Evolutionary conservation across 176 grass and related monocot genomes (phyloP), one percentile per base, ranked within the genome.

Genomic region (Urochloa ruziziensis): DNA sequence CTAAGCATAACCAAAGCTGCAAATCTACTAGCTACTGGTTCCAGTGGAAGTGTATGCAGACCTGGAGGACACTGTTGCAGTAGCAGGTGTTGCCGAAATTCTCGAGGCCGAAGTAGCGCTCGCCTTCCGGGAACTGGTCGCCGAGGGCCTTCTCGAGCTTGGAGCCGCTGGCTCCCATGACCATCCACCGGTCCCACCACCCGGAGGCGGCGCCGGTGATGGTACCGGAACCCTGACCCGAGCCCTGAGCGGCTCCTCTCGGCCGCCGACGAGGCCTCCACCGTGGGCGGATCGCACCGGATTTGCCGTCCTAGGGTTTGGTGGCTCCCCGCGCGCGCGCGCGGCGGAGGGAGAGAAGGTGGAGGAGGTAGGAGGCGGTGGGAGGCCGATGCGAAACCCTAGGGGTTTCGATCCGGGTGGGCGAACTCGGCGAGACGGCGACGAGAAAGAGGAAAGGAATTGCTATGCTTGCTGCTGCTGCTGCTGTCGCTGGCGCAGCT

Each of bases 121-220:
- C 97, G 51, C 97, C 97, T 89, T 99, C 93, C 0, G 97, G 91
- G 86, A 99, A 99, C 80, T 96, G 87, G 73, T 99, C 97, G 8
- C 97, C 93, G 30, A 99, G 93, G 27, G 97, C 93, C 93, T 99
- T 99, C 89, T 99, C 97, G 18, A 99, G 93, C 89, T 99, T 99
- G 62, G 93, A 99, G 68, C 97, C 97, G 19, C 89, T 83, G 77
- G 93, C 89, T 60, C 97, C 93, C 97, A 99, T 99, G 57, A 94
- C 91, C 88, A 94, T 90, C 93, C 91, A 96, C 91, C 86, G 94
- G 47, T 96, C 93, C 96, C 96, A 98, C 95, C 91, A 98, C 74
- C 92, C 93, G 51, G 84, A 86, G 84, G 89, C 89, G 77, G 87
- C 81, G 60, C 95, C 88, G 75, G 89, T 25, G 64, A 98, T n/a